Evolutionary conservation across 306 rosid genomes (phyloP).

Genomic region (Trichosanthes cucumerina): DNA sequence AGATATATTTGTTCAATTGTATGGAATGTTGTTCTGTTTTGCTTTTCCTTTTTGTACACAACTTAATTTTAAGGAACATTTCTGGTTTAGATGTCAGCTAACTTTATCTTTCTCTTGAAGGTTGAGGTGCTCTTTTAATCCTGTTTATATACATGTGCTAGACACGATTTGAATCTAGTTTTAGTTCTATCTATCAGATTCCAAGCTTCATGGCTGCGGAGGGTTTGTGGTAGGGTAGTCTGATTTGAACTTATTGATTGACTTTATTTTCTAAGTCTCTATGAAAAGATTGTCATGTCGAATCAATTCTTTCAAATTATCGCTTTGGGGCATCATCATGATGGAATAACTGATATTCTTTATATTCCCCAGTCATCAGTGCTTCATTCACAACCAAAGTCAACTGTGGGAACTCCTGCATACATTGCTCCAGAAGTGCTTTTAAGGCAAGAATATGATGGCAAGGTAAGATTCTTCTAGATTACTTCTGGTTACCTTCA

Average conservation of each 20-base stretch:
- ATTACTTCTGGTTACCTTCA: neutral
- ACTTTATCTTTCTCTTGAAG: conserved; percentile 2
- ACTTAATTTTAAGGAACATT: neutral
- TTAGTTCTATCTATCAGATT: conserved; percentile 5
- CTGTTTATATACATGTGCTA: neutral
- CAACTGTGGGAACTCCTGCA: conserved; percentile 96
- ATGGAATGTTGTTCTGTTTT: neutral
- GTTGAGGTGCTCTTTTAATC: conserved; percentile 1
- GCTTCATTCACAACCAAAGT: conserved; percentile 94
- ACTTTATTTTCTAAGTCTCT: neutral
- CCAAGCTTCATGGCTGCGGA: neutral
- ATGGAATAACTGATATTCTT: conserved; percentile 12
- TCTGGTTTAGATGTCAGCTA: conserved; percentile 3
- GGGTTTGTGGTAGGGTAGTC: conserved; percentile 1
- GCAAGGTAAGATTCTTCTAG: conserved; percentile 48
- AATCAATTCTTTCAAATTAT: neutral
- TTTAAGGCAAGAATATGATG: conserved; percentile 80
- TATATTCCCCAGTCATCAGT: conserved; percentile 63
- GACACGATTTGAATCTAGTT: neutral
- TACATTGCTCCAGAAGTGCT: conserved; percentile 96
- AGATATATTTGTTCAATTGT: neutral
- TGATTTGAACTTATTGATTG: conserved; percentile 1
- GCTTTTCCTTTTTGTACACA: neutral
- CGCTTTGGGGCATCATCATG: neutral
- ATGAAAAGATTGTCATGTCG: neutral